These are phyloP conservation scores for Beauveria australis DNA, from an alignment of 2,329 filamentous ascomycete genomes.

Conservation along the genomic window DNA sequence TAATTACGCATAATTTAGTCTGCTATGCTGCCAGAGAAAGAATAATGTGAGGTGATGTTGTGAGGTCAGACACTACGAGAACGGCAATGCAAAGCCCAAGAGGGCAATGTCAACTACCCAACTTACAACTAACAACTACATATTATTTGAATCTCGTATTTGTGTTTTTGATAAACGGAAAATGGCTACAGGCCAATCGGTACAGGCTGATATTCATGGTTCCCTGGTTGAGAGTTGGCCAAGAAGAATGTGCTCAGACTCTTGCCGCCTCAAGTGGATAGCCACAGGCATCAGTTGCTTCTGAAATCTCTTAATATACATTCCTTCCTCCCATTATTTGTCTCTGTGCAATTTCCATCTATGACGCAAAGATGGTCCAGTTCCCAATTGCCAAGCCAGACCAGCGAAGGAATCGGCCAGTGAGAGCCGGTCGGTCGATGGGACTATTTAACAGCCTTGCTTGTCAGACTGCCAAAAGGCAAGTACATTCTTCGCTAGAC, in stretches of 20 bases:
- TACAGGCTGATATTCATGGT: neutral
- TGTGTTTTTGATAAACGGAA: neutral
- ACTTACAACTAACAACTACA: neutral
- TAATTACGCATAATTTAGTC: neutral
- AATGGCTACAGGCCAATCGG: neutral
- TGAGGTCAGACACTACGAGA: neutral
- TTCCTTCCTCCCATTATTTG: no score
- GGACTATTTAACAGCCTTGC: no score
- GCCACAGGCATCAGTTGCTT: no score
- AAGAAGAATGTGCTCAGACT: neutral
- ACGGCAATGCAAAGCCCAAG: neutral
- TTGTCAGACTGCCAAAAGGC: no score
- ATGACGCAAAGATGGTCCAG: no score
- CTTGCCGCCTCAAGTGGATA: no score
- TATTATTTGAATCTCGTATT: neutral
- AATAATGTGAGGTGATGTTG: neutral
- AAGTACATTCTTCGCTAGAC: no score
- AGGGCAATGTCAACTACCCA: neutral
- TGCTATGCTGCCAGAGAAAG: neutral
- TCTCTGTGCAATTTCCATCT: no score
- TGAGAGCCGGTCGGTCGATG: no score
- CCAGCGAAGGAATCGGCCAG: no score
- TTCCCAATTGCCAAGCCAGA: no score
- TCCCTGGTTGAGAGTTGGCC: neutral
- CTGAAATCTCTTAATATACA: no score